Evolutionary conservation across 495 filamentous ascomycete species (phyloP).

Genomic region (Cryomyces minteri): DNA sequence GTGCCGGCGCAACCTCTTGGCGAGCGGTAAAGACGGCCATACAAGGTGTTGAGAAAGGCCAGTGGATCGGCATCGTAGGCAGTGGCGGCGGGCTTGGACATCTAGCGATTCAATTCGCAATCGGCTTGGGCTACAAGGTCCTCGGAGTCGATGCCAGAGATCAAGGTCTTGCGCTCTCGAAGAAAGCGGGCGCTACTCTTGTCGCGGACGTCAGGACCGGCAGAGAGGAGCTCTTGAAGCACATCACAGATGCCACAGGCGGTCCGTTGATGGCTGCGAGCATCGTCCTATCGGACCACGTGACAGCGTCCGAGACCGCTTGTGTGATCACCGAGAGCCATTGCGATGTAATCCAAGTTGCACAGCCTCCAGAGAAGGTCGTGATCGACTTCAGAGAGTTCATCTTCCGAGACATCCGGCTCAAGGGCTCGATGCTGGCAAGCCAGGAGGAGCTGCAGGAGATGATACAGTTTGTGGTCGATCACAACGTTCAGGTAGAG

Average conservation of each 20-base stretch:
- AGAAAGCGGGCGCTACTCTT: conserved; percentile 26
- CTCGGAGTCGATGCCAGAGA: conserved; percentile 32
- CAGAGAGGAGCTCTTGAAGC: conserved; percentile 23
- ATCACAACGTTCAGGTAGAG: conserved; percentile 29
- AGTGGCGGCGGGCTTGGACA: conserved; percentile 40
- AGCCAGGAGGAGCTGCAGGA: conserved; percentile 26
- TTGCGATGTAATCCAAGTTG: conserved; percentile 33
- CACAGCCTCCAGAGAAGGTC: conserved; percentile 27
- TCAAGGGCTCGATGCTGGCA: conserved; percentile 28
- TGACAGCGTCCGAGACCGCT: conserved; percentile 24
- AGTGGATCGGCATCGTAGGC: conserved; percentile 33
- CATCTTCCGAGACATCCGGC: conserved; percentile 33
- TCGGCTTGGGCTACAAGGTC: conserved; percentile 23
- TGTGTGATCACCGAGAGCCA: conserved; percentile 35
- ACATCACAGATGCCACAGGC: conserved; percentile 26
- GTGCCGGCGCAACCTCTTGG: conserved; percentile 35
- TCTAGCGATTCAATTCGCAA: conserved; percentile 31
- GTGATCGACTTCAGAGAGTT: conserved; percentile 31
- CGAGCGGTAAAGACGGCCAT: conserved; percentile 24
- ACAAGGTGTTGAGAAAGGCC: conserved; percentile 21
- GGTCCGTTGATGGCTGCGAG: conserved; percentile 28
- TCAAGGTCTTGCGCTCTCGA: conserved; percentile 26
- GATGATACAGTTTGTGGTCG: conserved; percentile 32
- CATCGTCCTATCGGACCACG: conserved; percentile 26
- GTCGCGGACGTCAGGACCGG: conserved; percentile 31